Evolutionary conservation across 2,329 filamentous ascomycete genomes (phyloP), one percentile per base, ranked within the genome.

Genomic region (Alternaria tenuissima): DNA sequence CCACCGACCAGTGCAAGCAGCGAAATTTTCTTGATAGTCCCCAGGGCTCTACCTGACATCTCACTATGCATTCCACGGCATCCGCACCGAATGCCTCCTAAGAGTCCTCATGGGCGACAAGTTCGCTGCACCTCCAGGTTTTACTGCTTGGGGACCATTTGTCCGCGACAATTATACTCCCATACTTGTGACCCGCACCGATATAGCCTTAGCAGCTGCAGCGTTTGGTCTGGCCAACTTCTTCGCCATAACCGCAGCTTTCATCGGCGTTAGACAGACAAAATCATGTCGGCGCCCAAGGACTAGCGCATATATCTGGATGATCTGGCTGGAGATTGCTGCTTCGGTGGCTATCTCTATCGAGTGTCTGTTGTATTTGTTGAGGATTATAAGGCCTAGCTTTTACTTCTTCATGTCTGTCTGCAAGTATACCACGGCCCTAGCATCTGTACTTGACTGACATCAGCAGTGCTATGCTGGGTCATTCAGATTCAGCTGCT

Each of bases 241-340:
- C 7, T 70, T 72, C 57, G 70, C 64, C 4, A 43, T 63, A 12
- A 47, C 61, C 11, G 70, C 75, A 7, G 67, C 77, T 36, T 81
- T 75, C 53, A 63, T 70, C 38, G 78, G 73, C 7, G 44, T 62
- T 28, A 59, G 12, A 55, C 75, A 66, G 63, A 79, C 54, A 48
- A 70, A 48, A 55, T 44, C 57, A 14, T 70, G 67, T 26, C 65
- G 65, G 5, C 55, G 41, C 56, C 61, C 74, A 7, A 60, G 63
- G 39, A 65, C 63, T 16, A 82, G 80, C 51, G 62, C 69, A 1
- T 83, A 83, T 55, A 73, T 84, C 0, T 80, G 78, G 73, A 80
- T 84, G 79, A 76, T 84, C 52, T 84, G 82, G 82, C 55, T 78
- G 6, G 82, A 84, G 66, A 74, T 83, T 7, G 16, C 74, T 3